phyloP scores from a whole-genome alignment of 768 basidiomycete genomes.

The Dioszegia aurantiaca region DNA sequence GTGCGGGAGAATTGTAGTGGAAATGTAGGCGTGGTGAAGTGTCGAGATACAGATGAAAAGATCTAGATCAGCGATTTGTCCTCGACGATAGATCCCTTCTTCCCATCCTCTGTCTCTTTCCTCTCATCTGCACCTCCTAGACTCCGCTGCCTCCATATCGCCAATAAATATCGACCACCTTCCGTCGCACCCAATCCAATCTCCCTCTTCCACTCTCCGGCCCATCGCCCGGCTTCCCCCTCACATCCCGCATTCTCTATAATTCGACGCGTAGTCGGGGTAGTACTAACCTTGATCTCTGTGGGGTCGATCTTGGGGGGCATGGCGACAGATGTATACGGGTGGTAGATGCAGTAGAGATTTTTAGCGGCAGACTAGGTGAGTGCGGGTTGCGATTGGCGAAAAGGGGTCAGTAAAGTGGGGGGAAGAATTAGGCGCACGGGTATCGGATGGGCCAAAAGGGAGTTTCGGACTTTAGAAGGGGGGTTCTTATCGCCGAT shows the following conservation, averaged over 20 bases:
- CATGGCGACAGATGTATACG: conserved; percentile 36
- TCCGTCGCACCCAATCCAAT: neutral
- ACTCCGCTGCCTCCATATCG: neutral
- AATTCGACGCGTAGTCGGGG: neutral
- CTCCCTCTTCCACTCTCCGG: neutral
- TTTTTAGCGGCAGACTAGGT: conserved; percentile 1
- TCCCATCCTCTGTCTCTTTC: neutral
- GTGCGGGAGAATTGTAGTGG: neutral
- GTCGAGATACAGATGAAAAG: neutral
- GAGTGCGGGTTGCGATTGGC: no score
- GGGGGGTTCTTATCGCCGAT: conserved; percentile 16
- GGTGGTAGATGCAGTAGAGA: neutral
- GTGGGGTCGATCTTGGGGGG: conserved; percentile 69
- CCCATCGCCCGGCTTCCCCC: neutral
- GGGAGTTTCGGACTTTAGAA: conserved; percentile 8
- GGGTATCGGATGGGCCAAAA: neutral
- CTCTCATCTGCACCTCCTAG: neutral
- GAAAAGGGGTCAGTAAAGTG: no score
- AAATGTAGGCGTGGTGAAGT: neutral
- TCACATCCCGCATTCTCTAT: neutral
- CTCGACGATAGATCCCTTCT: neutral
- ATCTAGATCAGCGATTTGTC: conserved; percentile 14
- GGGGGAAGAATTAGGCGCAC: neutral
- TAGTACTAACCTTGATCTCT: conserved; percentile 70
- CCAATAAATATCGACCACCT: neutral